A percentile compares a stretch with the other conserved stretches of the same genome.
Evolutionary conservation across 805 yeast species (phyloP).

Genomic region (Debaryomyces hansenii): DNA sequence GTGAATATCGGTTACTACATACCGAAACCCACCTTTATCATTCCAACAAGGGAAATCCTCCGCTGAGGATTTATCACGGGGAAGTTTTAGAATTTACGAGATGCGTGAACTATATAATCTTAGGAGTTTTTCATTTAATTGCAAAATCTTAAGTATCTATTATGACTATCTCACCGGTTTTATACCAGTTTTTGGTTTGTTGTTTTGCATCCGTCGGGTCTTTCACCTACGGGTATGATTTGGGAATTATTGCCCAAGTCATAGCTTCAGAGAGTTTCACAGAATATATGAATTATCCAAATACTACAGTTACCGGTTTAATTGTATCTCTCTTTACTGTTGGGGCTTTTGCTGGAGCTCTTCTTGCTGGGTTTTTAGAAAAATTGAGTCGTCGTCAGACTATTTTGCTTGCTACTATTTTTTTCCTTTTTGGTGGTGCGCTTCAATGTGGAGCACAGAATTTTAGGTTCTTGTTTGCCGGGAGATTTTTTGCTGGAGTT

Average conservation of each 20-base stretch:
- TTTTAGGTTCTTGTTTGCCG: constrained; percentile 37
- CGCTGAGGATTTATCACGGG: neutral
- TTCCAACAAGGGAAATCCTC: too few species aligned
- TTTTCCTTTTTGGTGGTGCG: constrained; percentile 38
- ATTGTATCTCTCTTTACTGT: constrained; percentile 30
- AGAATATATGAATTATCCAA: constrained; percentile 7
- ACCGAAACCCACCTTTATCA: too few species aligned
- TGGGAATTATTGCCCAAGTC: constrained; percentile 29
- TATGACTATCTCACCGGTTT: constrained; percentile 13
- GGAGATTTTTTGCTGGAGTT: constrained; percentile 41
- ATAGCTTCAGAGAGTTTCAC: constrained; percentile 22
- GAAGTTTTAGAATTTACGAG: too few species aligned
- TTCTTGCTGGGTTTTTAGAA: constrained; percentile 37
- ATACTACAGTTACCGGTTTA: constrained; percentile 10
- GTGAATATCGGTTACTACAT: neutral
- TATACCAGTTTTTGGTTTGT: constrained; percentile 15
- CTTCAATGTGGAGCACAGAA: constrained; percentile 38
- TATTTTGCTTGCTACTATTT: constrained; percentile 33
- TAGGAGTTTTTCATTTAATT: too few species aligned
- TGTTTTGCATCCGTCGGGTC: constrained; percentile 15
- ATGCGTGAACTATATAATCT: too few species aligned
- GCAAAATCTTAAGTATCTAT: neutral
- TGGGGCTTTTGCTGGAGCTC: constrained; percentile 44
- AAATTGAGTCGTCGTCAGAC: constrained; percentile 41
- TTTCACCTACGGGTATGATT: constrained; percentile 27